These are phyloP conservation scores for Juncus effusus DNA, from an alignment of 176 grass and related monocot species.

Conservation along the genomic window DNA sequence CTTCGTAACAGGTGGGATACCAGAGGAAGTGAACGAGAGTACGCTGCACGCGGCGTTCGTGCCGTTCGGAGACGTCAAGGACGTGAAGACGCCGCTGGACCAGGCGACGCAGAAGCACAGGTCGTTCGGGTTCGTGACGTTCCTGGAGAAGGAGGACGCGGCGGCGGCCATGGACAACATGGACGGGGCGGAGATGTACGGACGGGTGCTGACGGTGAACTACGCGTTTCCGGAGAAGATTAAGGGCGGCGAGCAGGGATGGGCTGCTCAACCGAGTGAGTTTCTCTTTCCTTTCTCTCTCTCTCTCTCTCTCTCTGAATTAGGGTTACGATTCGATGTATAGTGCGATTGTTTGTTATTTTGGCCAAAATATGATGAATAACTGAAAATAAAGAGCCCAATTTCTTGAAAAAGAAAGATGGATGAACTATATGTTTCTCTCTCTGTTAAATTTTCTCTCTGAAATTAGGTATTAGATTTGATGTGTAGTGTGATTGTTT, in stretches of 20 bases:
- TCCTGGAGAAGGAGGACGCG: conserved; percentile 93
- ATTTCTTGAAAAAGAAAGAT: too few species aligned
- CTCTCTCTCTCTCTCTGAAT: not conserved
- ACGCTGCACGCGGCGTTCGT: conserved; percentile 91
- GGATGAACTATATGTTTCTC: too few species aligned
- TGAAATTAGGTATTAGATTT: too few species aligned
- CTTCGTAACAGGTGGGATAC: conserved; percentile 52
- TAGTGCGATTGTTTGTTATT: too few species aligned
- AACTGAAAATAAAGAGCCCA: too few species aligned
- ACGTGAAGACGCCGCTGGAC: conserved; percentile 97
- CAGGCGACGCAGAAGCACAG: conserved; percentile 95
- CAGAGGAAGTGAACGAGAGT: conserved; percentile 97
- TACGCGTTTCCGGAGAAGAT: conserved; percentile 95
- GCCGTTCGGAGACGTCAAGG: conserved; percentile 98
- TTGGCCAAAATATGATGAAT: too few species aligned
- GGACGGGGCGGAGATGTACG: conserved; percentile 90
- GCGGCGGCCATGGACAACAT: conserved; percentile 98
- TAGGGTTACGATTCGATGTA: not conserved
- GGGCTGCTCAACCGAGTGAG: conserved; percentile 92
- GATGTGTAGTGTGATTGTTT: too few species aligned
- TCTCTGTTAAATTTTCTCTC: too few species aligned
- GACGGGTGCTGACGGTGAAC: conserved; percentile 88
- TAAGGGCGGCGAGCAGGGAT: conserved; percentile 98
- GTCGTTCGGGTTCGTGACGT: conserved; percentile 97
- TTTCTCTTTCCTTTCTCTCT: not conserved